These are phyloP conservation scores for Ophiostoma montium DNA, from an alignment of 2,329 filamentous ascomycete genomes.

Conservation along the genomic window DNA sequence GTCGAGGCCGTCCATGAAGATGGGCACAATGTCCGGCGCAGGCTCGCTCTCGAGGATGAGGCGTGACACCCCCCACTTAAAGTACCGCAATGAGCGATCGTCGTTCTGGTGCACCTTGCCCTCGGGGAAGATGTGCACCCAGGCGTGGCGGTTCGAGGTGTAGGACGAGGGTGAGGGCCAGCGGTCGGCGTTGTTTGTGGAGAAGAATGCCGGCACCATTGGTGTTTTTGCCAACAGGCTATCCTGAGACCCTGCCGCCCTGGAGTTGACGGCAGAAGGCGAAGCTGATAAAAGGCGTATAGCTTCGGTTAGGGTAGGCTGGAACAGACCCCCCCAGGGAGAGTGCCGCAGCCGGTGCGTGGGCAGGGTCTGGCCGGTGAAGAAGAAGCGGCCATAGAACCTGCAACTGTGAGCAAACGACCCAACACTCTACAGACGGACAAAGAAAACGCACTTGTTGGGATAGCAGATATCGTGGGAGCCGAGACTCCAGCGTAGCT, in stretches of 20 bases:
- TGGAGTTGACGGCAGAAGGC: slow-evolving; percentile 19
- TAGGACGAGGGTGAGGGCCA: slow-evolving; percentile 63
- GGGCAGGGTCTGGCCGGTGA: slow-evolving; percentile 75
- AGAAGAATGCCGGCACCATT: slow-evolving; percentile 39
- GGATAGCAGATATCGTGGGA: slow-evolving; percentile 94
- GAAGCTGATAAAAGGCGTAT: slow-evolving; percentile 63
- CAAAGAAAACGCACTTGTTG: slow-evolving; percentile 47
- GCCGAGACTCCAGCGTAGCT: slow-evolving; percentile 77
- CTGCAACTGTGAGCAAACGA: slow-evolving; percentile 26
- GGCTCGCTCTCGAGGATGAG: slow-evolving; percentile 78
- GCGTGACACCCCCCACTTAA: slow-evolving; percentile 92
- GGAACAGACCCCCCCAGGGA: slow-evolving; percentile 68
- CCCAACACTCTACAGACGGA: not conserved
- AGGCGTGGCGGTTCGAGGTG: slow-evolving; percentile 54
- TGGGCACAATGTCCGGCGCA: slow-evolving; percentile 76
- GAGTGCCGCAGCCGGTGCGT: slow-evolving; percentile 75
- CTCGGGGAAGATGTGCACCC: slow-evolving; percentile 95
- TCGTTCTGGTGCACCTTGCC: slow-evolving; percentile 84
- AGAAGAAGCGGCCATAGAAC: slow-evolving; percentile 65
- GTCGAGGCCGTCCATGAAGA: slow-evolving; percentile 88
- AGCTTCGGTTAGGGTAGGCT: slow-evolving; percentile 75
- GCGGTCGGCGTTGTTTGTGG: slow-evolving; percentile 50
- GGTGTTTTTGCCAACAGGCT: not conserved
- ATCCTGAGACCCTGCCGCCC: not conserved
- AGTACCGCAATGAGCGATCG: slow-evolving; percentile 72